These are phyloP conservation scores for Allodekkera sacchari DNA, from an alignment of 805 yeast genomes.

Conservation along the genomic window DNA sequence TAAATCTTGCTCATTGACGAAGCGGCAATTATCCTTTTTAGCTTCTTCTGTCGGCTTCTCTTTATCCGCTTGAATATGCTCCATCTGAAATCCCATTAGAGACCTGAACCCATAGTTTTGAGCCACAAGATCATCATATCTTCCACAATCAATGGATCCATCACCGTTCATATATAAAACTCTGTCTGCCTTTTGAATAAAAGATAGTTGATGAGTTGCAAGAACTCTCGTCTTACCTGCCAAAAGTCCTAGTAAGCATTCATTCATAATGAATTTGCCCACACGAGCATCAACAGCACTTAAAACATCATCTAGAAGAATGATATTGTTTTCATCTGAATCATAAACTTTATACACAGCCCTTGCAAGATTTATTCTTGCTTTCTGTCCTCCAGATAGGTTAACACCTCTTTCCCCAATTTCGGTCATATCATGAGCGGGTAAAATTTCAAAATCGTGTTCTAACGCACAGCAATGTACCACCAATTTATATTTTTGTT, in stretches of 20 bases:
- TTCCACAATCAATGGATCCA: slow-evolving; percentile 51
- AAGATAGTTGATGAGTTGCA: slow-evolving; percentile 76
- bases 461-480: slow-evolving; percentile 58
- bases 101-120: slow-evolving; percentile 40
- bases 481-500: slow-evolving; percentile 41
- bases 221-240: slow-evolving; percentile 54
- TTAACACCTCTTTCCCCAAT: slow-evolving; percentile 85
- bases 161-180: slow-evolving; percentile 60
- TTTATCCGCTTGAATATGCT: slow-evolving; percentile 9
- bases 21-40: slow-evolving; percentile 20
- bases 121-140: slow-evolving; percentile 40
- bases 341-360: slow-evolving; percentile 44
- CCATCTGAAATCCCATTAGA: slow-evolving; percentile 35
- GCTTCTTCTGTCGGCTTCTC: slow-evolving; percentile 19
- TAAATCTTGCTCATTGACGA: slow-evolving; percentile 14
- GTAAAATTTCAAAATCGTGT: slow-evolving; percentile 57
- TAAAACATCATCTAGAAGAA: slow-evolving; percentile 68
- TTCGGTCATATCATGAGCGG: slow-evolving; percentile 71
- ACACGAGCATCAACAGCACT: slow-evolving; percentile 85
- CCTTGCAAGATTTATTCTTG: slow-evolving; percentile 71
- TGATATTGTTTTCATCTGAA: slow-evolving; percentile 48
- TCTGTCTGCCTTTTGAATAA: slow-evolving; percentile 60
- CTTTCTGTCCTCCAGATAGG: slow-evolving; percentile 83
- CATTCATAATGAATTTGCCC: slow-evolving; percentile 67
- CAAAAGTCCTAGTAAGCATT: slow-evolving; percentile 55